Evolutionary conservation across 371 early-diverging fungal species (phyloP), one percentile per base, ranked within the genome.

Genomic region (Amoeboradix gromovi): DNA sequence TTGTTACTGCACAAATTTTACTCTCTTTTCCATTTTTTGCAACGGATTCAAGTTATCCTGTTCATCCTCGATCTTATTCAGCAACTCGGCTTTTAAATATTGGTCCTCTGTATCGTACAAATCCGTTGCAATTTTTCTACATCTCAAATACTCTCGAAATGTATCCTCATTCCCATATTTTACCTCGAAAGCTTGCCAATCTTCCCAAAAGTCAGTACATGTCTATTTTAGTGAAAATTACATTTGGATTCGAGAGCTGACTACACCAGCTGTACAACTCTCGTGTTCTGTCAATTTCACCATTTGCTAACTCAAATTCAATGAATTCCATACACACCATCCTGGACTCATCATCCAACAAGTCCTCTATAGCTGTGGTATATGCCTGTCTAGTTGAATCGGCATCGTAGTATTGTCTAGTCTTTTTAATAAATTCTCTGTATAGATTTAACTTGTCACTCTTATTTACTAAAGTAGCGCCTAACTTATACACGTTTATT

Each of bases 101-200:
- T n/a, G n/a, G n/a, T n/a, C n/a, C n/a, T n/a, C n/a, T n/a, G n/a
- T n/a, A n/a, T n/a, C n/a, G n/a, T n/a, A n/a, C n/a, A n/a, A n/a
- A n/a, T n/a, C n/a, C n/a, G n/a, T n/a, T n/a, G n/a, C n/a, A n/a
- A n/a, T n/a, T 65, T 65, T 17, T 17, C 65, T n/a, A n/a, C n/a
- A n/a, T 30, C 96, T 82, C 66, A 96, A 80, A 94, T 93, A 93
- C 73, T 95, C 95, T 77, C 89, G 91, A 78, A 91, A 95, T 1
- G 95, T 92, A 70, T 94, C 94, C 77, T 97, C 95, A 75, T 91
- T 92, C 67, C 97, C 97, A 74, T 90, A 88, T 73, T 86, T 83
- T 27, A 93, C 91, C 79, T 97, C 97, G 76, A 95, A 97, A 70
- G 89, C 87, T 70, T 91, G 87, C 97, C 97, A 97, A 67, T 75